Evolutionary conservation across 2,329 filamentous ascomycete species (phyloP).

Genomic region (Rutstroemia sydowiana): DNA sequence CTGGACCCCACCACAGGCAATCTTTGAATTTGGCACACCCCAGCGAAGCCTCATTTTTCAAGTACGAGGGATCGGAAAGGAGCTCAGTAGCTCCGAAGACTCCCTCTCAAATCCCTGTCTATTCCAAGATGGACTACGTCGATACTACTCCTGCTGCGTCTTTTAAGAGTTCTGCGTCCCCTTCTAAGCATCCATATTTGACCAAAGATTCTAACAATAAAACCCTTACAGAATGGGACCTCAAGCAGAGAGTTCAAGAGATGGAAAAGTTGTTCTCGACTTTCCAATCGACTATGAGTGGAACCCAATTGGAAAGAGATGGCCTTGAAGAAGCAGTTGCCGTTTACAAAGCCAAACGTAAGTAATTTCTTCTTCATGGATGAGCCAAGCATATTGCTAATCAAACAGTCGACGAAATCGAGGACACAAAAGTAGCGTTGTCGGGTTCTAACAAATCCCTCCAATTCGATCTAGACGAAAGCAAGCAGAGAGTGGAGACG

Average conservation of each 20-base stretch:
- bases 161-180: constrained; percentile 35
- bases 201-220: constrained; percentile 67
- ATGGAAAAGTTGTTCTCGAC: constrained; percentile 68
- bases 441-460: constrained; percentile 42
- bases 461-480: constrained; percentile 60
- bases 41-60: constrained; percentile 21
- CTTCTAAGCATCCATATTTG: constrained; percentile 48
- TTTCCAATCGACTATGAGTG: constrained; percentile 66
- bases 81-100: constrained; percentile 26
- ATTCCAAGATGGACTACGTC: constrained; percentile 23
- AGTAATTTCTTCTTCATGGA: constrained; percentile 17
- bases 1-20: constrained; percentile 16
- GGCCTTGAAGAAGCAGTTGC: constrained; percentile 68
- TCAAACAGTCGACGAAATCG: constrained; percentile 39
- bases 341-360: constrained; percentile 56
- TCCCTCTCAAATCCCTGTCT: constrained; percentile 30
- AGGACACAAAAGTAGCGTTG: constrained; percentile 32
- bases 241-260: constrained; percentile 65
- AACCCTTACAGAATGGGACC: constrained; percentile 65
- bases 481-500: constrained; percentile 34
- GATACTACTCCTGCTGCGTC: constrained; percentile 28
- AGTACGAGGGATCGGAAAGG: constrained; percentile 21
- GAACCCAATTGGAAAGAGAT: constrained; percentile 59
- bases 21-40: constrained; percentile 19
- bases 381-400: constrained; percentile 4